Evolutionary conservation across 441 rosid species (phyloP), one percentile per base, ranked within the genome.

Genomic region (Gossypium gossypioides): DNA sequence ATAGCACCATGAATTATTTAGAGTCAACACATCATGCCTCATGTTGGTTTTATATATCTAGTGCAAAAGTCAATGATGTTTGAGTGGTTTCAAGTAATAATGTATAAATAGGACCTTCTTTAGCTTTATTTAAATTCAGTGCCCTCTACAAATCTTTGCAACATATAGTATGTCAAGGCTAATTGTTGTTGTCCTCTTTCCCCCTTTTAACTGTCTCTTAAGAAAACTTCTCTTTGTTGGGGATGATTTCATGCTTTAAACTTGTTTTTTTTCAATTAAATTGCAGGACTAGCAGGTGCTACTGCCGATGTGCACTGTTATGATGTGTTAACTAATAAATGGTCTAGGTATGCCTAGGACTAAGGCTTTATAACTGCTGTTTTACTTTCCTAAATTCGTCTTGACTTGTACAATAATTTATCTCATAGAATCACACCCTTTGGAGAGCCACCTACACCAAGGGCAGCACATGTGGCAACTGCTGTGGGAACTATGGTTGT

Each of bases 401-500:
- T 60, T 73, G 7, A 50, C n/a, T 69, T 22, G 58, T 56, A 4
- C 46, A 60, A 32, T 29, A 58, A 70, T 78, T 70, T 54, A 37
- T 73, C 75, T 66, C 76, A 18, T 82, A 94, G 99, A 83, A 81
- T 95, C 70, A 81, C 89, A 71, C 98, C 98, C 25, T 83, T 85
- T 81, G 99, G 99, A 72, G 99, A 95, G 74, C 96, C 98, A 71
- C 97, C 98, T 51, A 91, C 92, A 25, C 96, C 99, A 22, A 90
- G 99, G 85, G 99, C 98, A 74, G 98, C 99, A 29, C 98, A 96
- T 83, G 97, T 96, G 65, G 99, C 99, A 21, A 89, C 96, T 77
- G 98, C 98, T 12, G 99, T 92, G 69, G 99, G 98, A 69, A 95
- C 98, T 44, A 92, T 95, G 99, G 99, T 95, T 13, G 99, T 95